Evolutionary conservation across 768 basidiomycete genomes (phyloP), one percentile per base, ranked within the genome.

Genomic region (Rhodotorula kratochvilovae): DNA sequence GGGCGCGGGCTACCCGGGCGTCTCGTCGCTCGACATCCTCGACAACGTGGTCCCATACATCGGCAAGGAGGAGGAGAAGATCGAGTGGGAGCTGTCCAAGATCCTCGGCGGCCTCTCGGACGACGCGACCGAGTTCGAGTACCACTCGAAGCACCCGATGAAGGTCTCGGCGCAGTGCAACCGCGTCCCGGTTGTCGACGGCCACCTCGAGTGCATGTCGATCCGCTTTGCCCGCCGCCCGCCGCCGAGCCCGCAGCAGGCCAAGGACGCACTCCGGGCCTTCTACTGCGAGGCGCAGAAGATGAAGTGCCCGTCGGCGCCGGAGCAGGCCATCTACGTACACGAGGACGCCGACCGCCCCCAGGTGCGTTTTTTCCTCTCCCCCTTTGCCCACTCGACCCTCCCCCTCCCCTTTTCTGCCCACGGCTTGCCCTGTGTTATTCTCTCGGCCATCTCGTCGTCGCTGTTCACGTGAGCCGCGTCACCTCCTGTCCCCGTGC

Each of bases 21-120:
- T 98, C 1, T 81, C 92, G 21, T 84, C 85, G 54, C 84, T 99
- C 67, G 96, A 98, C 81, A 91, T 97, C 80, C 77, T 96, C 74
- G 96, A 98, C 82, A 98, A 98, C 83, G 84, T 99, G 79, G 88
- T 99, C 3, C 96, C 96, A 8, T 88, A 90, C 81, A 98, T 99
- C 80, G 81, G 86, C 27, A 92, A 94, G 60, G 95, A 97, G 79
- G 83, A 83, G 76, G 96, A 98, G 79, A 99, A 98, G 80, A 92
- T 98, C 74, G 95, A 99, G 80, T 99, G 96, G 96, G 96, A 99
- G 82, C 89, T 91, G 12, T 85, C 90, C 77, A 99, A 98, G 83
- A 99, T 99, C 77, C 87, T 99, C 31, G 95, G 96, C 33, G 92
- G 89, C 5, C 77, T 97, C 67, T 77, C 83, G 5, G 82, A 85